Evolutionary conservation across 495 filamentous ascomycete species (phyloP), one percentile per base, ranked within the genome.

Genomic region (Cercophora samala): DNA sequence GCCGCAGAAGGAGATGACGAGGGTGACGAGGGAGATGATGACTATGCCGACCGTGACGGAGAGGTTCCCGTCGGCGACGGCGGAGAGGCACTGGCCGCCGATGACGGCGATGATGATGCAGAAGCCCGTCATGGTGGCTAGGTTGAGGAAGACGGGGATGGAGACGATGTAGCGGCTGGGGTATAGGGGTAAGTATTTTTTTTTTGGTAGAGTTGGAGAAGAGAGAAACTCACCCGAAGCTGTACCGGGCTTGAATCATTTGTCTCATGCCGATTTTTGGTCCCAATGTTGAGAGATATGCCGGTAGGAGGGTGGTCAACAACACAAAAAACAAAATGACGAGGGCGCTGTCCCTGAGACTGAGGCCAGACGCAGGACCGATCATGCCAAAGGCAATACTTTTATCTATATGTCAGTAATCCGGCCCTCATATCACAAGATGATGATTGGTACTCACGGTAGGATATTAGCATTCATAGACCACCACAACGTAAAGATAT

Each of bases 1-100:
- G 24, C 88, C 88, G 71, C 86, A 83, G 70, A 88, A 85, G 13
- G 83, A 84, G 66, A 89, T 81, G 54, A 86, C 63, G 42, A 89
- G 79, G 58, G 81, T 76, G 52, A 89, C 68, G 37, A 86, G 70
- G 4, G 83, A 81, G 21, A 83, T 83, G 66, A 87, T 82, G 71
- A 85, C 77, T 65, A 85, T 85, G 54, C 84, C 81, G 23, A 81
- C 79, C 1, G 71, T 77, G 5, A 79, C 74, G 26, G 75, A 78
- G 29, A 86, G 78, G 51, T 73, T 77, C 21, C 83, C 83, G 37
- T 78, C 76, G 29, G 83, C 81, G 2, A 86, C 79, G 15, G 82
- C 83, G 3, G 84, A 79, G 52, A 85, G 77, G 58, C 80, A 83
- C 65, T 83, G 78, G 2, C 83, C 83, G 32, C 79, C 81, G 13